Evolutionary conservation across 495 filamentous ascomycete genomes (phyloP).

Genomic region (Neurospora africana): DNA sequence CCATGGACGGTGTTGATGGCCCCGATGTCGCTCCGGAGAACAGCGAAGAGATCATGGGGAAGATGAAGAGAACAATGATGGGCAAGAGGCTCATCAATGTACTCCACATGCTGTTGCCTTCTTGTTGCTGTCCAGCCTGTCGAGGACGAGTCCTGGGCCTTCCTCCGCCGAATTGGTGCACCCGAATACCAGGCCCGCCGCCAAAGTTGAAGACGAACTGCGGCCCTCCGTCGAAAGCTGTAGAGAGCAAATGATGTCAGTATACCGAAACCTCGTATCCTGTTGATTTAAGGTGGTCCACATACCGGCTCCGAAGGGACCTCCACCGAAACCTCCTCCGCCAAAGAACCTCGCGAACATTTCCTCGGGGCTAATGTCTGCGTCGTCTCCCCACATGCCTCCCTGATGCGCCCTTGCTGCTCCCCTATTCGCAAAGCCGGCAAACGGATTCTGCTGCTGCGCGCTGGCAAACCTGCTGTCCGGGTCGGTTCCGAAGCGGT

Average conservation of each 20-base stretch:
- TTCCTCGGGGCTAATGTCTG: slow-evolving; percentile 89
- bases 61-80: slow-evolving; percentile 76
- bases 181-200: slow-evolving; percentile 68
- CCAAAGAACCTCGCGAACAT: slow-evolving; percentile 93
- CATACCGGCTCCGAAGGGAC: slow-evolving; percentile 32
- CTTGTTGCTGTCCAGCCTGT: slow-evolving; percentile 49
- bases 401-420: slow-evolving; percentile 32
- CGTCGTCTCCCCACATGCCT: slow-evolving; percentile 57
- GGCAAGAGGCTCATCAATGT: slow-evolving; percentile 63
- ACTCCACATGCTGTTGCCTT: slow-evolving; percentile 36
- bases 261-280: background rate
- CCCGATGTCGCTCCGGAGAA: slow-evolving; percentile 51
- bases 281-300: background rate
- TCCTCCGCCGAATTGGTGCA: slow-evolving; percentile 75
- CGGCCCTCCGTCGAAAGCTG: slow-evolving; percentile 58
- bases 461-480: slow-evolving; percentile 68
- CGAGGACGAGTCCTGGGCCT: slow-evolving; percentile 59
- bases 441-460: slow-evolving; percentile 54
- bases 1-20: slow-evolving; percentile 54
- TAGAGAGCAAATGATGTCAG: background rate
- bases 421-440: slow-evolving; percentile 52
- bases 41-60: slow-evolving; percentile 74
- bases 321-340: slow-evolving; percentile 62
- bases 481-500: slow-evolving; percentile 82
- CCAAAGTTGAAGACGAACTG: slow-evolving; percentile 89